Conservation (phyloP, 345 rosid genomes). For the Anacardium occidentale region DNA sequence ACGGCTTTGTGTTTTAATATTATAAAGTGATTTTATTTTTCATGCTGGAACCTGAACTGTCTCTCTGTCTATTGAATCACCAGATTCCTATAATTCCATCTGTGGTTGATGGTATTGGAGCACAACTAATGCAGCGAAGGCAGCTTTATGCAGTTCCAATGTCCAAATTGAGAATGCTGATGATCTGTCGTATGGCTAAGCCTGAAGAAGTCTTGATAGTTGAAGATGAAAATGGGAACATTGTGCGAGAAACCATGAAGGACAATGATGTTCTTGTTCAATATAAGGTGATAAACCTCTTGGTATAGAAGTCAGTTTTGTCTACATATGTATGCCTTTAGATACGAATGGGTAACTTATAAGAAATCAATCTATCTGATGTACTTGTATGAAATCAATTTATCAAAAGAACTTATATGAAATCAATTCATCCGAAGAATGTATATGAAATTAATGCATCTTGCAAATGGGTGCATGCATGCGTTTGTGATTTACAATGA, state of each 20-base stretch:
- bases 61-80: conserved; percentile 18
- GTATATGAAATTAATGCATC: too few relatives aligned
- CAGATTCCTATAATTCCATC: conserved; percentile 76
- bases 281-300: conserved; percentile 61
- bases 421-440: too few relatives aligned
- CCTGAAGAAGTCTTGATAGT: conserved; percentile 98
- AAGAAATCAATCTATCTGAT: neutral
- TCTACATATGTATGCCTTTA: neutral
- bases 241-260: conserved; percentile 97
- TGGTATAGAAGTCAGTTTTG: neutral
- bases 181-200: conserved; percentile 99
- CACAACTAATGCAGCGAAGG: conserved; percentile 75
- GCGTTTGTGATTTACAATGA: neutral
- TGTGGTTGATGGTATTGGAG: conserved; percentile 84
- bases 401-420: too few relatives aligned
- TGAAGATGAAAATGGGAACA: conserved; percentile 99
- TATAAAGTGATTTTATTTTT: neutral
- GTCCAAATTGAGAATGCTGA: conserved; percentile 91
- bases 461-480: too few relatives aligned
- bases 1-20: neutral
- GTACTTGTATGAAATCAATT: neutral
- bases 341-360: neutral
- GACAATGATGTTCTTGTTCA: conserved; percentile 99
- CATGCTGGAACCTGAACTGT: neutral
- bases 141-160: conserved; percentile 82